Base-by-base conservation (phyloP, 2,329 filamentous ascomycete species). In the Stemphylium lycopersici region DNA sequence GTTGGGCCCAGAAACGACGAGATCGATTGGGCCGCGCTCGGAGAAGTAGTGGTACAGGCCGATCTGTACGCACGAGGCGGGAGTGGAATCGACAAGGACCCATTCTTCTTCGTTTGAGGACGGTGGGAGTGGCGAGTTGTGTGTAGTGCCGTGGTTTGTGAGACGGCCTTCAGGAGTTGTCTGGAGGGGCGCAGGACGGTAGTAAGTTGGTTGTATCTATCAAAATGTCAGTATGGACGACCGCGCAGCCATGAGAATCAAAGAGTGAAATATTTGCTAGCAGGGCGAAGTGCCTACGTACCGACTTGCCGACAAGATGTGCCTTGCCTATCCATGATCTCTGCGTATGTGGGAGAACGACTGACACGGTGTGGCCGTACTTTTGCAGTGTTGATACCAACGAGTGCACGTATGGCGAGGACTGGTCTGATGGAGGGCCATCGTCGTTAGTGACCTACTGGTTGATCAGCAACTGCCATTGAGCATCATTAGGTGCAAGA, bases 281-380 rank as follows among this genome's bases (percentile, higher is more conserved):
- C 4, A 29, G 26, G 33, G 13, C 10, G n/a, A 38, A 37, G 29
- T 5, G 13, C 16, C 10, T 20, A 54, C 58, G 29, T 56, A 63
- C 85, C 8, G 90, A 90, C 74, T 93, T 89, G 52, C 93, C 93
- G 67, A 98, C 92, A 70, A 98, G 90, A 77, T 98, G 95, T 2
- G 95, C 95, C 81, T 99, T 99, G 67, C 93, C 93, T 69, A 99
- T 98, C 95, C 95, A 99, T 52, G 92, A 96, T 59, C 93, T 87
- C 78, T 99, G 95, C 6, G 88, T 88, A 74, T 97, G 86, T 1
- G 95, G 95, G 12, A 99, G 85, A 60, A 95, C 89, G 44, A 99
- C 93, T 6, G 91, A 96, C 56, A 98, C 91, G n/a, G 80, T 83
- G 77, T 97, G 93, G 6, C 92, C 92, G 29, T 88, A 86, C 52